A percentile compares a stretch with the other conserved stretches of the same genome.
Conservation (phyloP, 176 grass and related monocot species). For the Ananas comosus region DNA sequence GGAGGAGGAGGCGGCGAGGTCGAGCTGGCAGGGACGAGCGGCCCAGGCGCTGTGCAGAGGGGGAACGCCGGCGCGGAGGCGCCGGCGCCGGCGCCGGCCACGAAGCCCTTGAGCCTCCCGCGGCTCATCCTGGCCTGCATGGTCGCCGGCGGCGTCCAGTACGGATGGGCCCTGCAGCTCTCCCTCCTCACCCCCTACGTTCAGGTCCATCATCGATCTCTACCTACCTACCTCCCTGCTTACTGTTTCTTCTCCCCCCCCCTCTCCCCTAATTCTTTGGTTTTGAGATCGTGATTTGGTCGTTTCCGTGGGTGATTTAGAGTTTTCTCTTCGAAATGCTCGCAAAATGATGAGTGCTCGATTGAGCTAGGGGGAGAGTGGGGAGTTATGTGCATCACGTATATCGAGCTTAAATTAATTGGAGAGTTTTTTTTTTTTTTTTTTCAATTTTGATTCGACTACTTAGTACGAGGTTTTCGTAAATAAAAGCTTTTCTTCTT, state of each 20-base stretch:
- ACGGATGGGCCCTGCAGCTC: conserved; percentile 86
- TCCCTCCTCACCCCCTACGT: conserved; percentile 96
- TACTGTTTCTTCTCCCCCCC: background rate
- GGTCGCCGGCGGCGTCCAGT: conserved; percentile 88
- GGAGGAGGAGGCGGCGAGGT: conserved; percentile 11
- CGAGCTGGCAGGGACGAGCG: too few species aligned
- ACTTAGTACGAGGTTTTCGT: too few species aligned
- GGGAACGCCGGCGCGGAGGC: conserved; percentile 22
- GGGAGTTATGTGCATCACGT: too few species aligned
- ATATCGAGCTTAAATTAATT: too few species aligned
- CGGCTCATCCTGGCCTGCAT: conserved; percentile 58
- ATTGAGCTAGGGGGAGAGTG: too few species aligned
- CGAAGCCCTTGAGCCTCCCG: conserved; percentile 33
- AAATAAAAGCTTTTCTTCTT: too few species aligned
- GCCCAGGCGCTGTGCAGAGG: conserved; percentile 13
- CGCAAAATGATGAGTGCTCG: too few species aligned
- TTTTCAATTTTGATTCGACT: too few species aligned
- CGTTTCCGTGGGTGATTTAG: background rate
- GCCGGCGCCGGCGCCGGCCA: conserved; percentile 1
- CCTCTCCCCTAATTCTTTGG: background rate
- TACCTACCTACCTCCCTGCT: background rate
- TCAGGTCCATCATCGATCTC: conserved; percentile 40
- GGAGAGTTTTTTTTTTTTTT: too few species aligned
- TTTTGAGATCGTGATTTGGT: background rate
- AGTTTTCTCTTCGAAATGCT: too few species aligned